Evolutionary conservation across 2,329 filamentous ascomycete genomes (phyloP).

Genomic region (Cladosporium sp.): DNA sequence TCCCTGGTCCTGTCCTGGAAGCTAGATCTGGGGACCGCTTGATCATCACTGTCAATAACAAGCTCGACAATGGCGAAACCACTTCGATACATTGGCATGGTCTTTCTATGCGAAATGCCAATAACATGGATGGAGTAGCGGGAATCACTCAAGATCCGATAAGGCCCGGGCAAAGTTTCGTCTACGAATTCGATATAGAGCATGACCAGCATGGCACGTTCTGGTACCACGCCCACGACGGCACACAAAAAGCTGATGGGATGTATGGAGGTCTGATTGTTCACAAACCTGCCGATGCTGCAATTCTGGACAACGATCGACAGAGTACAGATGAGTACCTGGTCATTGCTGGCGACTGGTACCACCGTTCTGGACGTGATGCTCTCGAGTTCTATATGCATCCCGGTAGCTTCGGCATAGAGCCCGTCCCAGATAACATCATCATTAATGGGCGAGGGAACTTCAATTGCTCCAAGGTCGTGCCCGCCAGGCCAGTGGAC

Average conservation of each 20-base stretch:
- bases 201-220: conserved; percentile 41
- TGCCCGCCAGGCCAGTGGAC: conserved; percentile 43
- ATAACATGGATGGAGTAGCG: conserved; percentile 23
- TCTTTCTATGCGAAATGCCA: neutral
- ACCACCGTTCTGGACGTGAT: conserved; percentile 40
- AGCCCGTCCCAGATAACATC: conserved; percentile 48
- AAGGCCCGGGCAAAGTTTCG: conserved; percentile 26
- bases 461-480: conserved; percentile 45
- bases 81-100: conserved; percentile 39
- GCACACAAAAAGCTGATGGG: conserved; percentile 42
- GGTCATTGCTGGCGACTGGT: conserved; percentile 49
- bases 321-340: conserved; percentile 37
- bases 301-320: neutral
- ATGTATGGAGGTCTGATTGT: conserved; percentile 46
- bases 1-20: conserved; percentile 50
- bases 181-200: conserved; percentile 32
- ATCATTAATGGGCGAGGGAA: conserved; percentile 45
- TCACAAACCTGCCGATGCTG: conserved; percentile 33
- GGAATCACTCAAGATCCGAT: conserved; percentile 25
- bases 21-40: conserved; percentile 45
- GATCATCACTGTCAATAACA: conserved; percentile 41
- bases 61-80: conserved; percentile 39
- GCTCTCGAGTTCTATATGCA: conserved; percentile 43
- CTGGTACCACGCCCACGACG: conserved; percentile 48
- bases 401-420: conserved; percentile 38